These are phyloP conservation scores for Elsinoe australis DNA, from an alignment of 2,329 filamentous ascomycete genomes.

Conservation along the genomic window DNA sequence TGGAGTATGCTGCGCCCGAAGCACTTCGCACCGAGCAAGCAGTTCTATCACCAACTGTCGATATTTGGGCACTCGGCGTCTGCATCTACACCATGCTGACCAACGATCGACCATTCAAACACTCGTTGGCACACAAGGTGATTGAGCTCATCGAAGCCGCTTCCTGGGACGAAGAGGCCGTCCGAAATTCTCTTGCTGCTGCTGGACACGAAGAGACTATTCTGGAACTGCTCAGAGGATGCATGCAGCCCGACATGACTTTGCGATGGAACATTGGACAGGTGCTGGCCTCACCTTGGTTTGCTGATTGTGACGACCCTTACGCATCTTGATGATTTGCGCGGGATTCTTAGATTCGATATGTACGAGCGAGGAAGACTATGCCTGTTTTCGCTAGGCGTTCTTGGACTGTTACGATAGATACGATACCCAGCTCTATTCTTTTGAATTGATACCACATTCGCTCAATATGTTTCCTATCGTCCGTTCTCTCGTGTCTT, in stretches of 20 bases:
- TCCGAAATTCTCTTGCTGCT: slow-evolving; percentile 39
- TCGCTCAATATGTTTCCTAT: too few species aligned
- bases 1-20: slow-evolving; percentile 49
- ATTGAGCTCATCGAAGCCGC: slow-evolving; percentile 53
- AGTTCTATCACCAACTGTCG: slow-evolving; percentile 48
- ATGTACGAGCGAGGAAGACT: slow-evolving; percentile 5
- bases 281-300: slow-evolving; percentile 49
- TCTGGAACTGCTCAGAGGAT: slow-evolving; percentile 52
- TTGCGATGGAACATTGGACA: slow-evolving; percentile 51
- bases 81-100: slow-evolving; percentile 55
- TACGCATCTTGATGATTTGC: slow-evolving; percentile 16
- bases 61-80: slow-evolving; percentile 61
- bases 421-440: slow-evolving; percentile 14
- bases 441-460: not conserved
- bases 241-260: slow-evolving; percentile 50
- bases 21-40: slow-evolving; percentile 37
- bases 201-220: slow-evolving; percentile 38
- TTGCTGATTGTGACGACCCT: slow-evolving; percentile 27
- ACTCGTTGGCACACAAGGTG: slow-evolving; percentile 51
- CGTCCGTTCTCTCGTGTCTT: too few species aligned
- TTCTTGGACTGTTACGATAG: not conserved
- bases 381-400: slow-evolving; percentile 10
- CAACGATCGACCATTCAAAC: slow-evolving; percentile 55
- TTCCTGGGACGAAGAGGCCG: slow-evolving; percentile 48
- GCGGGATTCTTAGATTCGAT: not conserved